phyloP scores from a whole-genome alignment of 331 rosid genomes.

The Telfairia occidentalis region DNA sequence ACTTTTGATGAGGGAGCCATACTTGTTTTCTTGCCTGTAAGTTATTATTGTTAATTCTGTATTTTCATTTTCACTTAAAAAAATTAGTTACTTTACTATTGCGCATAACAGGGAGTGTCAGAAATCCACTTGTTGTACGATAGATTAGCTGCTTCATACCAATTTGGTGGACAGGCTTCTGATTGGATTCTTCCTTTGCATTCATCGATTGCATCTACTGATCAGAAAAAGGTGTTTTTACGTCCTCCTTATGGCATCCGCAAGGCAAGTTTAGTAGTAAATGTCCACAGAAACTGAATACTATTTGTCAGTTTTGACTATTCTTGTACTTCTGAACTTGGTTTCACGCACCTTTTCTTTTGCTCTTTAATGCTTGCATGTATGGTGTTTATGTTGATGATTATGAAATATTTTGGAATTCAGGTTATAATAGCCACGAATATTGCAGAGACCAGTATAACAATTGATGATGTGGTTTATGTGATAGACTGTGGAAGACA shows the following conservation, averaged over 20 bases:
- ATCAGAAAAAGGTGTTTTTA: constrained; percentile 75
- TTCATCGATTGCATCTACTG: constrained; percentile 63
- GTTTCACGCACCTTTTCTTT: neutral
- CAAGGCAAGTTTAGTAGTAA: constrained; percentile 36
- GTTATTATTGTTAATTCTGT: constrained; percentile 21
- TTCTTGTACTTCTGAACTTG: neutral
- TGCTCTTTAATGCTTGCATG: neutral
- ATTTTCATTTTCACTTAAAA: constrained; percentile 8
- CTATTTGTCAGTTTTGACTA: neutral
- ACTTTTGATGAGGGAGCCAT: constrained; percentile 66
- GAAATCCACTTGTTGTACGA: constrained; percentile 68
- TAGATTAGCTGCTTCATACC: constrained; percentile 67
- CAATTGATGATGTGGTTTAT: constrained; percentile 84
- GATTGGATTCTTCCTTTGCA: constrained; percentile 93
- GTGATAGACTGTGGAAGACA: constrained; percentile 93
- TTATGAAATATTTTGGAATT: constrained; percentile 3
- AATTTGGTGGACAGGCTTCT: constrained; percentile 80
- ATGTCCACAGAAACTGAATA: neutral
- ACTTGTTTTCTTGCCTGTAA: constrained; percentile 94
- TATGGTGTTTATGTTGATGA: constrained; percentile 1
- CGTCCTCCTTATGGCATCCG: constrained; percentile 71
- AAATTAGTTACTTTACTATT: constrained; percentile 2
- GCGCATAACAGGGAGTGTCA: constrained; percentile 51
- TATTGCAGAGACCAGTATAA: constrained; percentile 96
- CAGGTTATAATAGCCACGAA: constrained; percentile 92